These are phyloP conservation scores for Arbutus unedo DNA, from an alignment of 148 eudicot species.

Conservation along the genomic window DNA sequence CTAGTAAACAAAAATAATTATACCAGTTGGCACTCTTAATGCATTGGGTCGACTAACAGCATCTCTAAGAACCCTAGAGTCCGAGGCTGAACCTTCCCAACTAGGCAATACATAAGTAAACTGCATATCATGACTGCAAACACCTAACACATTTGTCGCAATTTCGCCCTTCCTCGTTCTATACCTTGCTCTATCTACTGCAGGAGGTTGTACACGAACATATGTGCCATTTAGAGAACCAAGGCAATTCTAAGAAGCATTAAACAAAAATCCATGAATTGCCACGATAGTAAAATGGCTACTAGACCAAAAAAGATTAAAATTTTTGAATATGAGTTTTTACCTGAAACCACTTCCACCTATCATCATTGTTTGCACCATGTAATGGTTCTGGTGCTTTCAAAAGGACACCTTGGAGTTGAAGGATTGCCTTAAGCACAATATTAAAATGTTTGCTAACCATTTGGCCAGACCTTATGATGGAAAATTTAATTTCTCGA, in stretches of 20 bases:
- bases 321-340: too few relatives aligned
- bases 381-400: not conserved
- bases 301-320: too few relatives aligned
- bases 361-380: not conserved
- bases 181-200: not conserved
- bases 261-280: too few relatives aligned
- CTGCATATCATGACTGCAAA: not conserved
- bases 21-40: too few relatives aligned
- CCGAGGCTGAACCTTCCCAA: too few relatives aligned
- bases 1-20: too few relatives aligned
- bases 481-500: not conserved
- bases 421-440: not conserved
- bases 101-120: conserved; percentile 19
- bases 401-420: not conserved
- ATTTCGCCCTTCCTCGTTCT: not conserved
- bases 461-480: not conserved
- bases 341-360: not conserved
- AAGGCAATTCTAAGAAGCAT: not conserved
- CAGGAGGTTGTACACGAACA: not conserved
- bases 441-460: too few relatives aligned
- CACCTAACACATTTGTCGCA: not conserved
- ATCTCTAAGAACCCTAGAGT: too few relatives aligned
- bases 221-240: not conserved
- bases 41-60: too few relatives aligned
- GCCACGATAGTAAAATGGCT: too few relatives aligned